Evolutionary conservation across 2,329 filamentous ascomycete species (phyloP).

Genomic region (Fusarium paranaense): DNA sequence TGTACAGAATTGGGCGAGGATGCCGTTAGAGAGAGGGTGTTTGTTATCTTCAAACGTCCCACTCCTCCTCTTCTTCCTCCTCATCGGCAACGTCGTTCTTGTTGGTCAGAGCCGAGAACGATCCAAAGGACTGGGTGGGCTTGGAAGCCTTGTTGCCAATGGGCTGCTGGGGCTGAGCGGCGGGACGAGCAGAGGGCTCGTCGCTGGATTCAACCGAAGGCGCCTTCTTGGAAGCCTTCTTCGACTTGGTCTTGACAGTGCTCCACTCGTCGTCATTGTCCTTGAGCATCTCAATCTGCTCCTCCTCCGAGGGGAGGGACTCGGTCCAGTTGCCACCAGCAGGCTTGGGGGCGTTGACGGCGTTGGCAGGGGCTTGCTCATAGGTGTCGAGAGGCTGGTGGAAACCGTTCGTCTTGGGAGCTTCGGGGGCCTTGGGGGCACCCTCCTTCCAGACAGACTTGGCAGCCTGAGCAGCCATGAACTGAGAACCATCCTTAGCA

Average conservation of each 20-base stretch:
- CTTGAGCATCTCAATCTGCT: conserved; percentile 70
- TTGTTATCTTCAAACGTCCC: conserved; percentile 59
- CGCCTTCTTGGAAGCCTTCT: conserved; percentile 56
- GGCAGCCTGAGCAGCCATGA: conserved; percentile 58
- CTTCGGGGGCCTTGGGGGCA: conserved; percentile 48
- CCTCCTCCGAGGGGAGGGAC: conserved; percentile 69
- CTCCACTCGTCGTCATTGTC: conserved; percentile 67
- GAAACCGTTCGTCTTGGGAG: conserved; percentile 50
- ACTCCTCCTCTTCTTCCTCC: conserved; percentile 60
- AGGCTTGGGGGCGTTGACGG: conserved; percentile 48
- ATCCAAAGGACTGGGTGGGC: conserved; percentile 54
- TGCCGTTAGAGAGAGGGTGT: not conserved
- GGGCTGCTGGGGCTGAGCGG: conserved; percentile 48
- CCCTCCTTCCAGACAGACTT: conserved; percentile 59
- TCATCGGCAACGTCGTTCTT: conserved; percentile 55
- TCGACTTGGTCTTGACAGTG: conserved; percentile 65
- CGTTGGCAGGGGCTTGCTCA: conserved; percentile 52
- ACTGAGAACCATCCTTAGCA: conserved; percentile 81
- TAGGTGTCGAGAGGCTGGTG: conserved; percentile 69
- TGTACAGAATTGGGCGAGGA: conserved; percentile 13
- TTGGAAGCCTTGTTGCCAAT: conserved; percentile 46
- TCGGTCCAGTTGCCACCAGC: conserved; percentile 60
- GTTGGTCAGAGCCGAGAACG: conserved; percentile 62
- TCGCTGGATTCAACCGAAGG: conserved; percentile 51
- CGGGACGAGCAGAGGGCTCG: conserved; percentile 47